Conservation (phyloP, 495 filamentous ascomycete genomes). For the Annulohypoxylon bovei region DNA sequence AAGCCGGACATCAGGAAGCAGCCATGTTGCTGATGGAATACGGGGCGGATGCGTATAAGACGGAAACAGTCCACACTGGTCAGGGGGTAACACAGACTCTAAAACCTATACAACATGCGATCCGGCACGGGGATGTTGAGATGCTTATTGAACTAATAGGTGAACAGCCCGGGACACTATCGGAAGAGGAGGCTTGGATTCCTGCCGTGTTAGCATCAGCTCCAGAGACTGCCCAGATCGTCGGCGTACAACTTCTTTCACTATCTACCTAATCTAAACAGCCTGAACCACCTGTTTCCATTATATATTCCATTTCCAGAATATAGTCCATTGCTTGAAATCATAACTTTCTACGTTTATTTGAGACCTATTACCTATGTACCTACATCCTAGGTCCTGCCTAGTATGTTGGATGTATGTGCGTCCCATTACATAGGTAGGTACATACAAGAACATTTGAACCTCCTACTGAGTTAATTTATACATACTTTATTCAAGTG, state of each 20-base stretch:
- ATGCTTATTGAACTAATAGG: not conserved
- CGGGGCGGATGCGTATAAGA: not conserved
- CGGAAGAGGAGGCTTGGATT: not conserved
- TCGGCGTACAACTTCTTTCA: not conserved
- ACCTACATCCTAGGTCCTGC: no score
- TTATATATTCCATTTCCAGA: no score
- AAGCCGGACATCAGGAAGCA: not conserved
- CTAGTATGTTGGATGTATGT: no score
- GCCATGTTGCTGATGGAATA: not conserved
- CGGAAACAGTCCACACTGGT: not conserved
- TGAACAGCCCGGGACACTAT: not conserved
- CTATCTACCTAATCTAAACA: no score
- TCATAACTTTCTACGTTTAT: no score
- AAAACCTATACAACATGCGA: conserved; percentile 7
- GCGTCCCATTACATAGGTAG: no score
- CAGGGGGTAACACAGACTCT: not conserved
- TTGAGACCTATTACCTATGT: no score
- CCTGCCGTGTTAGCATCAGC: not conserved
- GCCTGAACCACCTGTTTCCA: no score
- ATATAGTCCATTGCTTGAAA: no score
- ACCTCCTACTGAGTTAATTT: no score
- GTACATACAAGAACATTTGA: no score
- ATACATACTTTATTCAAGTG: no score
- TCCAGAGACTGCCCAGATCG: not conserved
- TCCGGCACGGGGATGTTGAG: not conserved